Evolutionary conservation across 176 grass and related monocot species (phyloP), one percentile per base, ranked within the genome.

Genomic region (Tuctoria greenei): DNA sequence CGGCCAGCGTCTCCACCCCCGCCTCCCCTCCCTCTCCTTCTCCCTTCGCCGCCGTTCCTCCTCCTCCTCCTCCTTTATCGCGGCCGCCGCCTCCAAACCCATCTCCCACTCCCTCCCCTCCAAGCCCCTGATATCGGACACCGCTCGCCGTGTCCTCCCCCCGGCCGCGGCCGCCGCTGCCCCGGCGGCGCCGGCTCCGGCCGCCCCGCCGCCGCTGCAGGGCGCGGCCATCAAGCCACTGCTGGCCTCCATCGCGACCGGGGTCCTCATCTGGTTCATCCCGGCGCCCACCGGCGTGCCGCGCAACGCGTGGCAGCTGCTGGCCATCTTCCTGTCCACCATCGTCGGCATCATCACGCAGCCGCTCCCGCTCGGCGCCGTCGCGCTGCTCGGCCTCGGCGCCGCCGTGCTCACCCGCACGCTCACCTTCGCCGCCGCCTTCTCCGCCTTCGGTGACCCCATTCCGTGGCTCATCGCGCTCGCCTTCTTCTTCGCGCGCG

Each of bases 391-490:
- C 69, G 95, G 95, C 41, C 85, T 99, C n/a, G 95, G 91, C 49
- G 91, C 91, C 24, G 86, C 91, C 39, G 91, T 99, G 54, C 86
- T 99, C 77, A 92, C 91, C 23, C 79, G 79, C 13, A 99, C 95
- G 59, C 91, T 99, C 38, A 67, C 95, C 45, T 99, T 99, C 87
- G 77, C 91, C 14, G 89, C 91, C 0, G 95, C 91, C 31, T 99
- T 99, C 85, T 99, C 95, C 0, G 95, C 95, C 26, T 99, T 99
- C 64, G 95, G 95, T 0, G 95, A 99, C 66, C 95, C 95, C 24
- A 99, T 99, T 73, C 91, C 95, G 2, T 99, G 95, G 95, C 89
- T 99, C 82, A 99, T 99, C 80, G 95, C 92, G 31, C 95, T 99
- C 21, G 95, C 95, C 69, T 99, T 99, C 89, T 99, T 99, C 87